phyloP scores from a whole-genome alignment of 2,329 filamentous ascomycete species.

The Penicillium sp. region DNA sequence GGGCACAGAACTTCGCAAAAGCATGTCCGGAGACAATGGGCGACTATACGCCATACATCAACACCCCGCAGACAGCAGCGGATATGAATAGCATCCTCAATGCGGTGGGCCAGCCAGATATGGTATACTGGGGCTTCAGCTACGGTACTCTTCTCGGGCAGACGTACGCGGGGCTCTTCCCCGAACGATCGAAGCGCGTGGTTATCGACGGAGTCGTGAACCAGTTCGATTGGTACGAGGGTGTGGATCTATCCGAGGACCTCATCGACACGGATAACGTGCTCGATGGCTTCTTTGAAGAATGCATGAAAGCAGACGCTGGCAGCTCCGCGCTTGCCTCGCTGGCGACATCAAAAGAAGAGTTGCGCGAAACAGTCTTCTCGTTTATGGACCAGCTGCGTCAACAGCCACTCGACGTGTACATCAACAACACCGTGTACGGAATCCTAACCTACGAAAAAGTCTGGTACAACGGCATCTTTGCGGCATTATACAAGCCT shows the following conservation, averaged over 20 bases:
- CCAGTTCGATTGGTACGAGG: constrained; percentile 27
- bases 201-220: constrained; percentile 25
- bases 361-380: not conserved
- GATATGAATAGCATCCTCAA: constrained; percentile 53
- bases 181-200: constrained; percentile 25
- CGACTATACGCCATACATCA: constrained; percentile 46
- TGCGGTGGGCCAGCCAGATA: constrained; percentile 38
- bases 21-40: constrained; percentile 48
- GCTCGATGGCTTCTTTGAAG: constrained; percentile 12
- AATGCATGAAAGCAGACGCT: constrained; percentile 1
- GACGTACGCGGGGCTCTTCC: constrained; percentile 42
- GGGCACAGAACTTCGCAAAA: constrained; percentile 42
- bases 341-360: constrained; percentile 2
- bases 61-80: constrained; percentile 51
- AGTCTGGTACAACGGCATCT: constrained; percentile 24
- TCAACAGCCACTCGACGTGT: constrained; percentile 18
- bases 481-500: constrained; percentile 1
- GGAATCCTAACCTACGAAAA: constrained; percentile 15
- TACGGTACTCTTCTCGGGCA: constrained; percentile 42
- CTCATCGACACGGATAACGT: constrained; percentile 18
- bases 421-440: constrained; percentile 19
- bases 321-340: not conserved
- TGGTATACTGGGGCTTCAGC: constrained; percentile 45
- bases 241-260: constrained; percentile 7
- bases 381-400: constrained; percentile 5